Conservation (phyloP, 2,329 filamentous ascomycete species). For the Xylaria arbuscula region DNA sequence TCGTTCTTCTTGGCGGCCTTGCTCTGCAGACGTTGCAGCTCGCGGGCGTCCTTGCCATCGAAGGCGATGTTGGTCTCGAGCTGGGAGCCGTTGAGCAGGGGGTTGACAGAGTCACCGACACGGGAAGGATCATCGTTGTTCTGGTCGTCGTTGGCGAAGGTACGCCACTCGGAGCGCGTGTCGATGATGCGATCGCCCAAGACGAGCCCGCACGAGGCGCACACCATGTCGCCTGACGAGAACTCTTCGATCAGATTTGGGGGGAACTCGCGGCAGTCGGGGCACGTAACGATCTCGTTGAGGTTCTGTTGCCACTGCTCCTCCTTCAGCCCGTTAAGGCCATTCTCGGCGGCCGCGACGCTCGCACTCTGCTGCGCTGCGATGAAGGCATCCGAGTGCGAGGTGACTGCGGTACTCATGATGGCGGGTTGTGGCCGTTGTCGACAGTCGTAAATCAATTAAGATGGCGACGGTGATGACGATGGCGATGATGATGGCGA, state of each 20-base stretch:
- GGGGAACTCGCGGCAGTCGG: conserved; percentile 91
- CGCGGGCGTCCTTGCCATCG: conserved; percentile 73
- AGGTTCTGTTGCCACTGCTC: conserved; percentile 81
- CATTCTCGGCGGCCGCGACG: conserved; percentile 39
- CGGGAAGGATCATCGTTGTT: conserved; percentile 96
- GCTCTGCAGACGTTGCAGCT: conserved; percentile 77
- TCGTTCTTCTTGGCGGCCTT: conserved; percentile 82
- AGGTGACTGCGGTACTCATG: conserved; percentile 39
- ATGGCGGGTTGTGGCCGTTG: conserved; percentile 26
- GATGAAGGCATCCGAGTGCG: conserved; percentile 52
- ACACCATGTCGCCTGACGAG: conserved; percentile 91
- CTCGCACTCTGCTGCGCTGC: conserved; percentile 51
- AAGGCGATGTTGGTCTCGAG: conserved; percentile 89
- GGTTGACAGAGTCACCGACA: conserved; percentile 94
- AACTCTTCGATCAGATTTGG: conserved; percentile 94
- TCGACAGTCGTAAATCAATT: too few species aligned
- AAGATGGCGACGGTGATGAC: not conserved
- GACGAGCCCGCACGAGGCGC: conserved; percentile 89
- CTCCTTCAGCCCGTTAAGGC: conserved; percentile 41
- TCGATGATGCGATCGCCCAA: conserved; percentile 93
- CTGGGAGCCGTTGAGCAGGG: conserved; percentile 88
- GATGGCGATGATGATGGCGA: not conserved
- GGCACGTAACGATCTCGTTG: conserved; percentile 85
- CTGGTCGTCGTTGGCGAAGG: conserved; percentile 98
- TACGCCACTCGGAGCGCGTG: conserved; percentile 97